Percentiles rank a stretch among this genome's conserved stretches.
These are phyloP conservation scores for Lodderomyces margitis DNA, from an alignment of 1,139 yeast genomes.

Conservation along the genomic window DNA sequence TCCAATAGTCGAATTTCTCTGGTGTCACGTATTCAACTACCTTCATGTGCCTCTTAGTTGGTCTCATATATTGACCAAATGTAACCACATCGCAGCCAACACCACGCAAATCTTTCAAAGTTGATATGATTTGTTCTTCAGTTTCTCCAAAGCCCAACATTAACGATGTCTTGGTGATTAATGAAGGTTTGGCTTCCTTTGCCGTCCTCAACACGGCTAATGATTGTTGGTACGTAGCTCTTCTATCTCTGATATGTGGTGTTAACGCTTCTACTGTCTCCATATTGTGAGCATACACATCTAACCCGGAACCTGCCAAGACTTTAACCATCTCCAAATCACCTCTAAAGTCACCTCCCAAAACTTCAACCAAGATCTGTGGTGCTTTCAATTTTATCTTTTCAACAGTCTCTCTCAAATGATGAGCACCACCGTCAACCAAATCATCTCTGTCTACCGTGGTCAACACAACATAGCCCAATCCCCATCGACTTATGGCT, in stretches of 20 bases:
- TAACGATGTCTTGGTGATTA: conserved; percentile 88
- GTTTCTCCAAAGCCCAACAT: conserved; percentile 98
- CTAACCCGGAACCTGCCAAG: conserved; percentile 84
- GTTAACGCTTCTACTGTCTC: conserved; percentile 96
- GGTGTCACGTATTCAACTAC: conserved; percentile 96
- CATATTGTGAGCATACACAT: conserved; percentile 94
- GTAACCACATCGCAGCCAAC: conserved; percentile 91
- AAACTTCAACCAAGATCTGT: conserved; percentile 85
- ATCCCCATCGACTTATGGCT: conserved; percentile 97
- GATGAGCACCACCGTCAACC: conserved; percentile 89
- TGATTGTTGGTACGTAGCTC: conserved; percentile 94
- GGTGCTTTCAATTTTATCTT: conserved; percentile 87
- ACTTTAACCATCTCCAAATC: conserved; percentile 75
- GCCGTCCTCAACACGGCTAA: conserved; percentile 76
- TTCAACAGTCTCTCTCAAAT: conserved; percentile 82
- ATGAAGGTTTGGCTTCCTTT: conserved; percentile 67
- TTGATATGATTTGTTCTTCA: conserved; percentile 79
- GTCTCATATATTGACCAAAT: conserved; percentile 99
- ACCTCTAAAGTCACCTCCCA: conserved; percentile 95
- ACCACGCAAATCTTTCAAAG: conserved; percentile 71
- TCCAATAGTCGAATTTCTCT: conserved; percentile 93
- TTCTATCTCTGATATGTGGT: conserved; percentile 91
- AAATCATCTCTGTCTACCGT: conserved; percentile 98
- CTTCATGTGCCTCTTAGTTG: conserved; percentile 97
- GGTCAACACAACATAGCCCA: conserved; percentile 95